phyloP scores from a whole-genome alignment of 441 rosid genomes.

The Viola pubescens region DNA sequence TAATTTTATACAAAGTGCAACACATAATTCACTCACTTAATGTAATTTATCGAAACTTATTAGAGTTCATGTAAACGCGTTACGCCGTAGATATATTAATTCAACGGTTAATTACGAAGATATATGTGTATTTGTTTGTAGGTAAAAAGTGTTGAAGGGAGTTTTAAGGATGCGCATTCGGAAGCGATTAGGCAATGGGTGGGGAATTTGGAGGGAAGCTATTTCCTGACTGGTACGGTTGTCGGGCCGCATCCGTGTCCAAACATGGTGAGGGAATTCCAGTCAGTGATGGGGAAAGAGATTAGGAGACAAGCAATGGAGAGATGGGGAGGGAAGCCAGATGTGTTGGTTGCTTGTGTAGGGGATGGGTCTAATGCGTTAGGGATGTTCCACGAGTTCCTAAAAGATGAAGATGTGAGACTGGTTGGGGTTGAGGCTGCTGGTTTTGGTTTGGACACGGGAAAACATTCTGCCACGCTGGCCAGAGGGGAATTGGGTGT shows the following conservation, averaged over 20 bases:
- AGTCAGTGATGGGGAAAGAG: slow-evolving; percentile 70
- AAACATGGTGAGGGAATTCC: slow-evolving; percentile 64
- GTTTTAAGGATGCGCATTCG: slow-evolving; percentile 62
- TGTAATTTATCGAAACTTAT: too few relatives aligned
- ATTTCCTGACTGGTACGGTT: slow-evolving; percentile 42
- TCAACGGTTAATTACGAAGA: too few relatives aligned
- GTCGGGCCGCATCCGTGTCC: slow-evolving; percentile 93
- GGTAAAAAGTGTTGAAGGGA: slow-evolving; percentile 38
- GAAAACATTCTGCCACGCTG: slow-evolving; percentile 64
- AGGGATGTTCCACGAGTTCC: slow-evolving; percentile 69
- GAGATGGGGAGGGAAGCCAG: slow-evolving; percentile 81
- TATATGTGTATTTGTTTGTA: slow-evolving; percentile 2
- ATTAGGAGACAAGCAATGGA: slow-evolving; percentile 62
- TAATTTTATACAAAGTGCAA: too few relatives aligned
- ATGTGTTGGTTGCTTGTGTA: slow-evolving; percentile 67
- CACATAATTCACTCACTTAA: too few relatives aligned
- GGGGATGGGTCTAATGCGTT: slow-evolving; percentile 80
- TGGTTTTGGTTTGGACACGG: slow-evolving; percentile 64
- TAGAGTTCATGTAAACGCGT: too few relatives aligned
- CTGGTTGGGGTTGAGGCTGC: slow-evolving; percentile 73
- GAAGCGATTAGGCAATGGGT: slow-evolving; percentile 63
- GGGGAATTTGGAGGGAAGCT: slow-evolving; percentile 31
- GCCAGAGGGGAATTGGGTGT: slow-evolving; percentile 71
- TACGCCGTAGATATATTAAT: too few relatives aligned
- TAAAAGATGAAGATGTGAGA: slow-evolving; percentile 51